A percentile compares a stretch with the other conserved stretches of the same genome.
Evolutionary conservation across 139 green algal species (phyloP).

Genomic region (Micromonas commoda): DNA sequence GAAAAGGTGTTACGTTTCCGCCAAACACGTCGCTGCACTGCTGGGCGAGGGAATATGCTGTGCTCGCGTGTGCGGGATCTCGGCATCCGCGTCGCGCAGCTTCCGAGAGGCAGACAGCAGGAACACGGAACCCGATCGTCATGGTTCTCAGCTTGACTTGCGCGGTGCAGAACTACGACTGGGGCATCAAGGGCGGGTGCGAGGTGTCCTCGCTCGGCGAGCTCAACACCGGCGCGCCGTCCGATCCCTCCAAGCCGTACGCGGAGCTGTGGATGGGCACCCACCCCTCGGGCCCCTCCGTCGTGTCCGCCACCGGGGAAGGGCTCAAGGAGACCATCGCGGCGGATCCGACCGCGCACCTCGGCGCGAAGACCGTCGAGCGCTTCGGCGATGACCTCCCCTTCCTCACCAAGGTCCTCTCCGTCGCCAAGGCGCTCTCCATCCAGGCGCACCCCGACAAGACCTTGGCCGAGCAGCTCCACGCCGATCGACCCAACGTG

Average conservation of each 20-base stretch:
- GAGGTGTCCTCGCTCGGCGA: slow-evolving; percentile 69
- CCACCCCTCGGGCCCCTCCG: slow-evolving; percentile 76
- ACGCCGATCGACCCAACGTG: slow-evolving; percentile 64
- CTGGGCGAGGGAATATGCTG: no score
- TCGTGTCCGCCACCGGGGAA: slow-evolving; percentile 39
- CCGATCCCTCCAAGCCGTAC: slow-evolving; percentile 71
- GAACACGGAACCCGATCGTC: no score
- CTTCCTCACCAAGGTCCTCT: slow-evolving; percentile 97
- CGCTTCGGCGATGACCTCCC: slow-evolving; percentile 72
- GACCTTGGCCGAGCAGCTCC: slow-evolving; percentile 75
- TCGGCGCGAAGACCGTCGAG: slow-evolving; percentile 55
- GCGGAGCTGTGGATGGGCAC: slow-evolving; percentile 97
- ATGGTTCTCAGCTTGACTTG: slow-evolving; percentile 54
- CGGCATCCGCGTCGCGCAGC: no score
- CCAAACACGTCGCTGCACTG: no score
- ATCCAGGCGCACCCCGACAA: slow-evolving; percentile 99
- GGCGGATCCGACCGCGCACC: slow-evolving; percentile 17
- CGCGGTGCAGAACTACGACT: slow-evolving; percentile 82
- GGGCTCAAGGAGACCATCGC: slow-evolving; percentile 19
- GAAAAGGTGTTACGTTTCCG: no score
- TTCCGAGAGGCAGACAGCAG: no score
- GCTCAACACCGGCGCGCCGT: slow-evolving; percentile 45
- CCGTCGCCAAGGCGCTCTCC: slow-evolving; percentile 83
- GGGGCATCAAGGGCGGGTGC: slow-evolving; percentile 55
- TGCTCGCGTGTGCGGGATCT: no score